Evolutionary conservation across 129 eudicot species (phyloP), one percentile per base, ranked within the genome.

Genomic region (Flaveria brownii): DNA sequence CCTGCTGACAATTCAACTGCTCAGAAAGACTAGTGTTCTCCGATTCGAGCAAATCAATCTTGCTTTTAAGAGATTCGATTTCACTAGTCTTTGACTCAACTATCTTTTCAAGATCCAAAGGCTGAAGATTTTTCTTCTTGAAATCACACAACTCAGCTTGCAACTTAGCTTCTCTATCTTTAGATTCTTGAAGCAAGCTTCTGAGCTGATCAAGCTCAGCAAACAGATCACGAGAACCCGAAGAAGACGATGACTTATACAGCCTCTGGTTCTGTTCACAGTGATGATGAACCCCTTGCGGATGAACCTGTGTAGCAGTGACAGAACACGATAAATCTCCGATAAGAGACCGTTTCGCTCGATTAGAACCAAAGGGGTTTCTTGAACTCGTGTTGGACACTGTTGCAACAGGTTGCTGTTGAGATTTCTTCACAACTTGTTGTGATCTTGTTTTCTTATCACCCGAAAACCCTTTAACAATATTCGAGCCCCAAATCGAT

Each of bases 401-500:
- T 46, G 79, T 2, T 81, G 20, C 65, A 65, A 72, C 61, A 59
- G 47, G 1, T 30, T 77, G 17, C 41, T 77, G 50, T 69, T 87
- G 81, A 56, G 89, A 71, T 82, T 80, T 18, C 69, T 66, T 87
- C 63, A 10, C 82, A 13, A 70, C 61, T 28, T 26, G 70, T 55
- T 84, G 91, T 39, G 77, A 22, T 67, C 78, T 84, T 36, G 85
- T 71, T 77, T 89, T 92, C 80, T 82, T 92, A 33, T 92, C 97
- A 46, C 84, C 93, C 26, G 97, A 84, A 28, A 92, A 89, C 0
- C 97, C 97, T 63, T 92, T 92, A 43, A 89, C 97, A 17, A 92
- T 81, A 33, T 92, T 83, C 1, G 96, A 87, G 20, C 97, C 97
- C 96, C 96, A 92, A 0, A 91, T 87, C 80, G 97, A 87, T 64